Evolutionary conservation across 1,284 basidiomycete species (phyloP).

Genomic region (Marasmius fiardii): DNA sequence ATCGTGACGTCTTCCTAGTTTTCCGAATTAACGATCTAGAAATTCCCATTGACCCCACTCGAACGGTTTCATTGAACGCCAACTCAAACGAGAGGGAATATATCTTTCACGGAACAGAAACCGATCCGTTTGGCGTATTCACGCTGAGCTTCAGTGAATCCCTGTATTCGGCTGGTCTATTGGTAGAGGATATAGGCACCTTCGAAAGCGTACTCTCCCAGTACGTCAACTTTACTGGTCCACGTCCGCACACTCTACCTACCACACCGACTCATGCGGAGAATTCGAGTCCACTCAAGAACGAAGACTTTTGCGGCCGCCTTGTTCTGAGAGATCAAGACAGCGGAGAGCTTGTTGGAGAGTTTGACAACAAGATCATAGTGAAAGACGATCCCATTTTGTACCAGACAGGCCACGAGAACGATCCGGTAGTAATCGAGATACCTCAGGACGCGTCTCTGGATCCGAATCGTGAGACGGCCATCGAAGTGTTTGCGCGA

Average conservation of each 20-base stretch:
- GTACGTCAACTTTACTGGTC: constrained; percentile 49
- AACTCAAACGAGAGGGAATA: constrained; percentile 36
- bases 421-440: constrained; percentile 72
- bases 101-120: constrained; percentile 35
- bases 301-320: constrained; percentile 47
- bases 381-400: constrained; percentile 59
- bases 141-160: constrained; percentile 41
- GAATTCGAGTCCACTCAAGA: neutral
- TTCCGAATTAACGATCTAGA: constrained; percentile 59
- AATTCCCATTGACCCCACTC: constrained; percentile 51
- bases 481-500: constrained; percentile 52
- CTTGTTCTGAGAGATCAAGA: constrained; percentile 75
- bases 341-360: constrained; percentile 71
- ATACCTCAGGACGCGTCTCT: constrained; percentile 45
- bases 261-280: constrained; percentile 12
- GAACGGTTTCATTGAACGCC: constrained; percentile 25
- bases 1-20: constrained; percentile 57
- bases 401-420: constrained; percentile 44
- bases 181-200: constrained; percentile 60
- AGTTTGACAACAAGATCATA: constrained; percentile 58
- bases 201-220: constrained; percentile 70
- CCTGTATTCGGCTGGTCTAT: constrained; percentile 27
- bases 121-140: constrained; percentile 31
- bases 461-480: constrained; percentile 35
- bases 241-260: constrained; percentile 11